Evolutionary conservation across 163 green algal genomes (phyloP).

Genomic region (Chloroidium sp.): DNA sequence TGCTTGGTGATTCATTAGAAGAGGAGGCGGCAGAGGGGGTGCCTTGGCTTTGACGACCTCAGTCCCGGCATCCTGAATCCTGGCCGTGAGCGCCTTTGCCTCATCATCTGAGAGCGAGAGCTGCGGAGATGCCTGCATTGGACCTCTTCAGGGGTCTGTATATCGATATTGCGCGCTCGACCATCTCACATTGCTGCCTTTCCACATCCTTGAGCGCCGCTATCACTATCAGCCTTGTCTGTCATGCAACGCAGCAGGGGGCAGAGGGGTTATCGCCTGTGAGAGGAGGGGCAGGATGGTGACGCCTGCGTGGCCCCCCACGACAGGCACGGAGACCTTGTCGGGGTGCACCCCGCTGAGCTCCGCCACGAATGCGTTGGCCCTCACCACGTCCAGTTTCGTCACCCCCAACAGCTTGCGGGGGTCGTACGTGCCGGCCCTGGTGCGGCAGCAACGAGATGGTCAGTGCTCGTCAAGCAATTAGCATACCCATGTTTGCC

Average conservation of each 20-base stretch:
- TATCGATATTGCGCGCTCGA: background rate
- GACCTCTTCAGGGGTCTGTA: too few species aligned
- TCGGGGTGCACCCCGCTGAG: constrained; percentile 35
- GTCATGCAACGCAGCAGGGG: background rate
- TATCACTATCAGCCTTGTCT: background rate
- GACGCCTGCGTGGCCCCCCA: constrained; percentile 85
- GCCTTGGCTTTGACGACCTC: constrained; percentile 94
- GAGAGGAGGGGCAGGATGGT: constrained; percentile 67
- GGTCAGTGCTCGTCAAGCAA: too few species aligned
- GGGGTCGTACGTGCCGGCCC: constrained; percentile 43
- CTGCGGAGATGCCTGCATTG: background rate
- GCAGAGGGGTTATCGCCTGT: constrained; percentile 11
- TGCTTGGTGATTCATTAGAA: background rate
- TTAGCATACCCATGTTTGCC: too few species aligned
- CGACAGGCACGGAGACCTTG: constrained; percentile 82
- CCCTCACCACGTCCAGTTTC: constrained; percentile 75
- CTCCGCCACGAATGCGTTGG: constrained; percentile 40
- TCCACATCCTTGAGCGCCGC: background rate
- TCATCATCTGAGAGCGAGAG: background rate
- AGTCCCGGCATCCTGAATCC: constrained; percentile 91
- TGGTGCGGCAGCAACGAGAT: background rate
- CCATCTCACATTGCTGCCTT: background rate
- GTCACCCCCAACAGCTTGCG: constrained; percentile 74
- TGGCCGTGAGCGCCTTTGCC: constrained; percentile 51
- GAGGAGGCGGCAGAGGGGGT: too few species aligned